Conservation (phyloP, 2,329 filamentous ascomycete species). For the Arachnomyces sp. region DNA sequence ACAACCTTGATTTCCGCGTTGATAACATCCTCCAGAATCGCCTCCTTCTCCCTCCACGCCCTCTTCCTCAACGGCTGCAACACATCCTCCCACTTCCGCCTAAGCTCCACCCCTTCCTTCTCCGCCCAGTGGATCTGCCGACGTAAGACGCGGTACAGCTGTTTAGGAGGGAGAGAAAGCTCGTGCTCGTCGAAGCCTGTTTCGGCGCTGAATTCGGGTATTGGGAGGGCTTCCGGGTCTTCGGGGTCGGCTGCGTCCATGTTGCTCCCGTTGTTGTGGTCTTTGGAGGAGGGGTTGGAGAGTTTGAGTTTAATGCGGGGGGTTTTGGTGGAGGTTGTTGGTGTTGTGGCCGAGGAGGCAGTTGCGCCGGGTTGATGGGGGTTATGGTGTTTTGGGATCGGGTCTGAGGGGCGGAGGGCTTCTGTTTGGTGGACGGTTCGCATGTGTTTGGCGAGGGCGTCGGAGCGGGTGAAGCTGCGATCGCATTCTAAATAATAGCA, state of each 20-base stretch:
- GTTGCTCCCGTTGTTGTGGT: constrained; percentile 20
- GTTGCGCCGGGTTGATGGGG: constrained; percentile 23
- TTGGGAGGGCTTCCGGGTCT: constrained; percentile 26
- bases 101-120: constrained; percentile 32
- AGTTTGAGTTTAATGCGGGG: constrained; percentile 37
- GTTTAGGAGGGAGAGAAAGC: constrained; percentile 31
- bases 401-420: constrained; percentile 62
- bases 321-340: constrained; percentile 25
- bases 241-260: constrained; percentile 21
- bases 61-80: constrained; percentile 27
- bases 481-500: constrained; percentile 66
- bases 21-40: constrained; percentile 36
- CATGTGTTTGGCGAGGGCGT: constrained; percentile 96
- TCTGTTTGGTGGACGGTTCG: constrained; percentile 97
- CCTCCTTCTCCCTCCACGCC: constrained; percentile 36
- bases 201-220: constrained; percentile 33
- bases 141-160: constrained; percentile 38
- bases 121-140: constrained; percentile 42
- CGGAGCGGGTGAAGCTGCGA: constrained; percentile 88
- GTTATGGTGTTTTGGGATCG: constrained; percentile 33
- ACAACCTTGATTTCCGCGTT: constrained; percentile 27
- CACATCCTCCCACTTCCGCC: constrained; percentile 31
- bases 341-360: too few relatives aligned
- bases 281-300: constrained; percentile 27
- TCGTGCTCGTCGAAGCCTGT: constrained; percentile 38